phyloP scores from a whole-genome alignment of 2,329 filamentous ascomycete genomes.

The Dothidotthia symphoricarpi region DNA sequence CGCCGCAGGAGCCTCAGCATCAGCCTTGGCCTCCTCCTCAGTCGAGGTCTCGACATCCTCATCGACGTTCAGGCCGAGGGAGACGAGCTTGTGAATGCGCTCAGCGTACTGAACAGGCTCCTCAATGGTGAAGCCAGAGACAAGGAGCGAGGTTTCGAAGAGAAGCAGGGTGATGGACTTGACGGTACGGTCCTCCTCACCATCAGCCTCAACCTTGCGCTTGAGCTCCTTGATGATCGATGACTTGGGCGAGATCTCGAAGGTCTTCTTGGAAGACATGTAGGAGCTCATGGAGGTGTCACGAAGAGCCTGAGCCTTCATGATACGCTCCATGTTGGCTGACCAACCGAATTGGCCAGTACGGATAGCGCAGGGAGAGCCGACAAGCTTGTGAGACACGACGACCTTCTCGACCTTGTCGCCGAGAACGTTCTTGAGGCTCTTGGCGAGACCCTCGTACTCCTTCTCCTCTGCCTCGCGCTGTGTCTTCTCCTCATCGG shows the following conservation, averaged over 20 bases:
- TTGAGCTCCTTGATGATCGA: constrained; percentile 98
- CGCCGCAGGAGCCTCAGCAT: constrained; percentile 61
- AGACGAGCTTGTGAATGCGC: constrained; percentile 99
- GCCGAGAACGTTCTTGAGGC: constrained; percentile 97
- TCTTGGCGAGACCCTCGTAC: constrained; percentile 90
- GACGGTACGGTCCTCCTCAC: constrained; percentile 97
- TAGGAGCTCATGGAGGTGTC: constrained; percentile 99
- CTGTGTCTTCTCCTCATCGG: constrained; percentile 95
- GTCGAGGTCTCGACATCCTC: constrained; percentile 75
- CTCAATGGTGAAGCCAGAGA: constrained; percentile 99
- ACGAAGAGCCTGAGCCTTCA: constrained; percentile 99
- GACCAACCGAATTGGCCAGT: constrained; percentile 99
- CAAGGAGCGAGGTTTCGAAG: constrained; percentile 97
- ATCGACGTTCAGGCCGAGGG: constrained; percentile 94
- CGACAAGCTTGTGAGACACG: constrained; percentile 94
- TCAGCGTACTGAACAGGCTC: constrained; percentile 97
- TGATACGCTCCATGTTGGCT: constrained; percentile 99
- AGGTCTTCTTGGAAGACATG: constrained; percentile 99
- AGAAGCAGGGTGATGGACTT: constrained; percentile 98
- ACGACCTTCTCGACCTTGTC: constrained; percentile 99
- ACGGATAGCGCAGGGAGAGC: constrained; percentile 95
- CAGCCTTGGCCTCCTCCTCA: constrained; percentile 56
- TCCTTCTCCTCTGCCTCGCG: constrained; percentile 98
- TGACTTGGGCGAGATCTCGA: constrained; percentile 99
- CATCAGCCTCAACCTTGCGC: constrained; percentile 97